Percentiles rank a stretch among this genome's conserved stretches.
These are phyloP conservation scores for Caryopteris hybrid DNA, from an alignment of 305 asterid species.

Conservation along the genomic window DNA sequence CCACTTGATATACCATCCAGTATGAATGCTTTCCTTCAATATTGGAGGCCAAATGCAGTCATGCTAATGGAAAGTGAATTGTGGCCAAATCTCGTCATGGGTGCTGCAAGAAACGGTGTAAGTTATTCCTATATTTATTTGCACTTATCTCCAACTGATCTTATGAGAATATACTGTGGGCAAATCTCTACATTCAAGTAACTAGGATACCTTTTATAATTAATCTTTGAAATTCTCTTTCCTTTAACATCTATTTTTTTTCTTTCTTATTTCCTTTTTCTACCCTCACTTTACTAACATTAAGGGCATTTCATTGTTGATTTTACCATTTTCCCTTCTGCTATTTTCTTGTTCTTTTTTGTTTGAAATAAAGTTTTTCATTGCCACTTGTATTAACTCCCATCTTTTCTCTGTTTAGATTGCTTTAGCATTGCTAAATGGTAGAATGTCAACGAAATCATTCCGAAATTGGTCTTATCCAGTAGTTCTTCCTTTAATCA, in stretches of 20 bases:
- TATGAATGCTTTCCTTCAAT: slow-evolving; percentile 67
- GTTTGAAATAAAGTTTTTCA: not conserved
- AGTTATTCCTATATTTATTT: slow-evolving; percentile 20
- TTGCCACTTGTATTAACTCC: slow-evolving; percentile 8
- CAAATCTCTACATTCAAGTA: slow-evolving; percentile 6
- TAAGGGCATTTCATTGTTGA: not conserved
- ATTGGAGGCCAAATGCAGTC: slow-evolving; percentile 84
- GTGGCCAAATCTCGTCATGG: slow-evolving; percentile 90
- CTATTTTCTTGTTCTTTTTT: not conserved
- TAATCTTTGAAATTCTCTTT: slow-evolving; percentile 2
- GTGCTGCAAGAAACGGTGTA: slow-evolving; percentile 69
- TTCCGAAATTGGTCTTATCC: slow-evolving; percentile 74
- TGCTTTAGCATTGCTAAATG: slow-evolving; percentile 75
- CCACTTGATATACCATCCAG: slow-evolving; percentile 78
- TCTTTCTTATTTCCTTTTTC: not conserved
- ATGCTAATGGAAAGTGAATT: slow-evolving; percentile 84
- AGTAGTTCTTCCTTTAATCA: slow-evolving; percentile 47
- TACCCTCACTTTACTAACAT: not conserved
- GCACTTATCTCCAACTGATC: not conserved
- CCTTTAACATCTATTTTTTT: not conserved
- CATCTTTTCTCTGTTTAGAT: slow-evolving; percentile 39
- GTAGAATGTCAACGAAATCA: slow-evolving; percentile 73
- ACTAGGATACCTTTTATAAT: not conserved
- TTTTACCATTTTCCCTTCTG: not conserved
- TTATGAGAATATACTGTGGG: not conserved